phyloP scores from a whole-genome alignment of 2,329 filamentous ascomycete species.

The Trichoderma koningiopsis region DNA sequence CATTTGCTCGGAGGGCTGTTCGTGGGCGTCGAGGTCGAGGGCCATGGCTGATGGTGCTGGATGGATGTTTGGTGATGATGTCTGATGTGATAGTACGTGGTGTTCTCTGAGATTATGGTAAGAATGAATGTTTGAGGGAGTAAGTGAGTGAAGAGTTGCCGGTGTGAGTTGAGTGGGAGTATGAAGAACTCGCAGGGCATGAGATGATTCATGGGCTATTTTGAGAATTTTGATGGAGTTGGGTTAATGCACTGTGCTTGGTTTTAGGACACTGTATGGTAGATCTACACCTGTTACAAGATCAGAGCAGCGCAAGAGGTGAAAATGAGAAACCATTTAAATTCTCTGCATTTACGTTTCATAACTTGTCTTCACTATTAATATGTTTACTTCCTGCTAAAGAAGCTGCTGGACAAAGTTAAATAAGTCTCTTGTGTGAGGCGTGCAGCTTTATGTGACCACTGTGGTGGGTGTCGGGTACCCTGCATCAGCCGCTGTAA shows the following conservation, averaged over 20 bases:
- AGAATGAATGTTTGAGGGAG: neutral
- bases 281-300: neutral
- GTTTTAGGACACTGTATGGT: neutral
- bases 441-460: neutral
- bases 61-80: too few relatives aligned
- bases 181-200: neutral
- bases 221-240: neutral
- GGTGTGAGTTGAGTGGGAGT: too few relatives aligned
- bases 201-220: neutral
- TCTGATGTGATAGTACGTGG: neutral
- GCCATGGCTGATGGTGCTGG: constrained; percentile 28
- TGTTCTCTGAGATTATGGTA: neutral
- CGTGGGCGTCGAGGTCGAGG: constrained; percentile 68
- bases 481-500: neutral
- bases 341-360: neutral
- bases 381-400: neutral
- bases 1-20: constrained; percentile 72
- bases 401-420: neutral
- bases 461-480: neutral
- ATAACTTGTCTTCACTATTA: neutral
- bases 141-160: neutral
- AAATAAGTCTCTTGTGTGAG: neutral
- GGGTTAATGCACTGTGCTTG: neutral
- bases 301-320: neutral
- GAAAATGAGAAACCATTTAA: neutral